phyloP scores from a whole-genome alignment of 1,284 basidiomycete species.

The Sporisorium iseilematis-ciliati region DNA sequence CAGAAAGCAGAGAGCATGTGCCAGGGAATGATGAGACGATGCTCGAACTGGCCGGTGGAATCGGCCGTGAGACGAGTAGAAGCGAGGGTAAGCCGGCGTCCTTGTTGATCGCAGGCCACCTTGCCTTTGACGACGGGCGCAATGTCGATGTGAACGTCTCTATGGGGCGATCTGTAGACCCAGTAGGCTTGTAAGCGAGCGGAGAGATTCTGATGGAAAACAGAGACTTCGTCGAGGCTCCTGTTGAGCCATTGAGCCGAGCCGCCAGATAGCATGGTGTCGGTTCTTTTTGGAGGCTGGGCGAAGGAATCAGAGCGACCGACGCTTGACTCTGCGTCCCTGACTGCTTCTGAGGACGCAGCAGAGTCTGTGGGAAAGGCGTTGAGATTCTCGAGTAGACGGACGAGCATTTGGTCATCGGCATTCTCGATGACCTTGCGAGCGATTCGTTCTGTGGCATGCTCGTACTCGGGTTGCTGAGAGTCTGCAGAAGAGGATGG shows the following conservation, averaged over 20 bases:
- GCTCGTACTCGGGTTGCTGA: constrained; percentile 3
- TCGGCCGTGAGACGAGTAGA: constrained; percentile 43
- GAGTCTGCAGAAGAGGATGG: not conserved
- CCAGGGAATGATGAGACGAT: constrained; percentile 47
- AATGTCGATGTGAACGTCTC: constrained; percentile 54
- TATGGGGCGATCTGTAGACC: constrained; percentile 53
- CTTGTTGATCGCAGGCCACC: constrained; percentile 22
- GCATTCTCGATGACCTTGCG: constrained; percentile 47
- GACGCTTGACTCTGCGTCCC: not conserved
- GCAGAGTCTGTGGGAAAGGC: constrained; percentile 56
- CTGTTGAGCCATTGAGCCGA: constrained; percentile 51
- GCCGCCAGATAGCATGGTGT: constrained; percentile 37
- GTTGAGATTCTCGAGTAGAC: constrained; percentile 49
- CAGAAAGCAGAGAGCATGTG: constrained; percentile 55
- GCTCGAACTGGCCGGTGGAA: constrained; percentile 38
- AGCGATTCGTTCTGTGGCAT: constrained; percentile 37
- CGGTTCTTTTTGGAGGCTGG: constrained; percentile 25
- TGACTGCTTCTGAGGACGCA: constrained; percentile 26
- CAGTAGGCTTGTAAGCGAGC: constrained; percentile 56
- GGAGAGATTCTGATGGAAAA: constrained; percentile 52
- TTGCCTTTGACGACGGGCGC: constrained; percentile 44
- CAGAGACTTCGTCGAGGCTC: constrained; percentile 51
- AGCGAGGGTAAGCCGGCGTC: constrained; percentile 34
- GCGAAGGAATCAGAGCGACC: constrained; percentile 3
- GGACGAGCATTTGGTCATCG: constrained; percentile 48